phyloP scores from a whole-genome alignment of 129 eudicot genomes.

The Pulicaria dysenterica region DNA sequence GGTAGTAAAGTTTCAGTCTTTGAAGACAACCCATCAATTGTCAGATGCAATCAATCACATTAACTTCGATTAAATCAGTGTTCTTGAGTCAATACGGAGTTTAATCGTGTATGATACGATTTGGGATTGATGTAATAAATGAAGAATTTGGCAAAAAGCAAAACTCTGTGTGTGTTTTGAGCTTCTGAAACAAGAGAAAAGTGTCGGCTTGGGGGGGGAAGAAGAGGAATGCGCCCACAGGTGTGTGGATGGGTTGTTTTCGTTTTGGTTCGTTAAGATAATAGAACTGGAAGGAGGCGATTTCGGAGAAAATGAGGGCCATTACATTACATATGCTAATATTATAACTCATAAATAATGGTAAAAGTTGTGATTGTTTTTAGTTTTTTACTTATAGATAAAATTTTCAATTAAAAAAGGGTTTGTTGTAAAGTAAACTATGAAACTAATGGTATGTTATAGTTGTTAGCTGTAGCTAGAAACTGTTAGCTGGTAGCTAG shows the following conservation, averaged over 20 bases:
- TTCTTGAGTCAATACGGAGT: background rate
- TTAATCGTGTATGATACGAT: background rate
- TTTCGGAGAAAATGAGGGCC: conserved; percentile 22
- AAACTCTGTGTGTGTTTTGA: background rate
- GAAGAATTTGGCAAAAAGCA: background rate
- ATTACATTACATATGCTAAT: no score
- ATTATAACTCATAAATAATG: background rate
- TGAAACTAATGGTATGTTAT: no score
- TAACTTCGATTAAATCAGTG: conserved; percentile 1
- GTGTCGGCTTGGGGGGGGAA: conserved; percentile 34
- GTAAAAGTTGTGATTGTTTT: no score
- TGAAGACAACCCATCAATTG: conserved; percentile 14
- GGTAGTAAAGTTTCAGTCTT: conserved; percentile 8
- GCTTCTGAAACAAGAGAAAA: background rate
- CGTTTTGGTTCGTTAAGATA: conserved; percentile 27
- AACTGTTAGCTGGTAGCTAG: no score
- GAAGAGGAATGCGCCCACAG: conserved; percentile 11
- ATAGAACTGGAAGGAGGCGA: background rate
- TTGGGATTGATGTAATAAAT: conserved; percentile 6
- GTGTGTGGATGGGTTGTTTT: conserved; percentile 28
- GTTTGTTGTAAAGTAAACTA: no score
- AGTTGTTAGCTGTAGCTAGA: no score
- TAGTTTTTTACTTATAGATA: no score
- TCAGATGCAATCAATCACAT: background rate
- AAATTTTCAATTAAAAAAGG: no score